Evolutionary conservation across 1,284 basidiomycete genomes (phyloP).

Genomic region (Ceratobasidium sp.): DNA sequence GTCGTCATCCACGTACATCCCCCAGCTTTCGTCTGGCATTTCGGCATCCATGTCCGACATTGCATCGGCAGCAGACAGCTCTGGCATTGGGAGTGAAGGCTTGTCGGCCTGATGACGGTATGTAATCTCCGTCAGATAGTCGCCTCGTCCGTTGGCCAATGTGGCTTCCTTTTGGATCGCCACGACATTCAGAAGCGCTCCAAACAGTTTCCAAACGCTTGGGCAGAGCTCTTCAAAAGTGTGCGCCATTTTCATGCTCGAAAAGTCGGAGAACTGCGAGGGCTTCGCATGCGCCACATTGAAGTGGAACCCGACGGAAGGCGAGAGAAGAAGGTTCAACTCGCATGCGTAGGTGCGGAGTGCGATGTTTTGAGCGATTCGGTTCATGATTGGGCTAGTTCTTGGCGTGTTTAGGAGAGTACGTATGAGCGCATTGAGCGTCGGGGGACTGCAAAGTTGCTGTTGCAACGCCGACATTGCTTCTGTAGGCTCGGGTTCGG

Average conservation of each 20-base stretch:
- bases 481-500: not conserved
- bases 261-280: not conserved
- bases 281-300: conserved; percentile 6
- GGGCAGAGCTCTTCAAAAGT: not conserved
- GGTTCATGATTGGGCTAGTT: not conserved
- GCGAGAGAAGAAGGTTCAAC: not conserved
- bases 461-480: not conserved
- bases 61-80: too few species aligned
- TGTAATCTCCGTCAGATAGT: conserved; percentile 3
- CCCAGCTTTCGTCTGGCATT: conserved; percentile 11
- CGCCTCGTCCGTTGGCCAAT: not conserved
- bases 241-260: conserved; percentile 17
- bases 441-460: not conserved
- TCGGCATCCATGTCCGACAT: not conserved
- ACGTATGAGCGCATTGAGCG: not conserved
- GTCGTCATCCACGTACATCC: not conserved
- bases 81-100: too few species aligned
- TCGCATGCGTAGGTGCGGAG: not conserved
- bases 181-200: not conserved
- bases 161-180: not conserved
- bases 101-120: not conserved
- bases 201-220: not conserved
- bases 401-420: not conserved
- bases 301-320: not conserved
- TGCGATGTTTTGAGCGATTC: not conserved